Evolutionary conservation across 1,284 basidiomycete genomes (phyloP), one percentile per base, ranked within the genome.

Genomic region (Quambalaria eucalypti): DNA sequence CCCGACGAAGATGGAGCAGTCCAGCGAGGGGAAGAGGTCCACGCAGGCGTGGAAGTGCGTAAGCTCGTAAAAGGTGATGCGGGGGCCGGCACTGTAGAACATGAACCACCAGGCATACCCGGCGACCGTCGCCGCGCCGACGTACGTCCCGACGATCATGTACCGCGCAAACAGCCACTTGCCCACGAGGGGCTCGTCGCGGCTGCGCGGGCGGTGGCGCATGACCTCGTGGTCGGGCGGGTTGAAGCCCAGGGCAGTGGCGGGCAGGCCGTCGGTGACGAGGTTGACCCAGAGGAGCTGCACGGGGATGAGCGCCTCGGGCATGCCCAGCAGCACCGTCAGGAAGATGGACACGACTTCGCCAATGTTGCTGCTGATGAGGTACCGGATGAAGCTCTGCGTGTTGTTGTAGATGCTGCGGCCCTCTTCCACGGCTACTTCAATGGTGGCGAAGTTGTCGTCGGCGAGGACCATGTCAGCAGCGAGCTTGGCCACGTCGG

Each of bases 81-180:
- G 88, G 1, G 93, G 93, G 0, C 93, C 93, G 48, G 82, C 85
- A 25, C 81, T 71, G 77, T 96, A 96, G 77, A 84, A 87, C 70
- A 95, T 81, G 80, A 97, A 98, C 93, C 93, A 97, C 93, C 93
- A 98, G 0, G 90, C 91, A 74, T 96, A 96, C 46, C 92, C 93
- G 64, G 87, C 90, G 40, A 97, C 92, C 8, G 95, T 97, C 1
- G 91, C 92, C 50, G 84, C 84, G 38, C 95, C 93, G 53, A 98
- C 93, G 71, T 97, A 98, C 40, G 82, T 82, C 6, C 93, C 95
- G 61, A 98, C 85, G 55, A 96, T 82, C 80, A 96, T 79, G 77
- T 97, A 98, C 42, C 93, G 83, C 80, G 96, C 85, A 80, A 98
- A 96, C 48, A 98, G 78, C 92, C 92, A 97, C 62, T 83, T 84